These are phyloP conservation scores for Alternaria brassicicola DNA, from an alignment of 2,329 filamentous ascomycete species.

Conservation along the genomic window DNA sequence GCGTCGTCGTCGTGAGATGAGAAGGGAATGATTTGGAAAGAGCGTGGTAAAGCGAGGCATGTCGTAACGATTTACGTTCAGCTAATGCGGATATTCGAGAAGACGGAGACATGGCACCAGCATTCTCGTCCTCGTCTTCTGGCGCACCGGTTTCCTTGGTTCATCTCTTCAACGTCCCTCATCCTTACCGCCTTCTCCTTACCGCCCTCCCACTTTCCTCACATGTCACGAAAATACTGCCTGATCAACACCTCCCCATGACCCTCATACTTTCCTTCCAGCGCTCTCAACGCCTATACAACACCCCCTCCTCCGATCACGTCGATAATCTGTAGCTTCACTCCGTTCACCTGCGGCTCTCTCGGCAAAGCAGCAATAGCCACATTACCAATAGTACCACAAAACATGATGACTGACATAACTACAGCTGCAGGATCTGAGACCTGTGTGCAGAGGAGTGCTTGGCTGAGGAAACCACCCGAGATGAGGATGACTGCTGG, in stretches of 20 bases:
- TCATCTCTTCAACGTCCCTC: neutral
- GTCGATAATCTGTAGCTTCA: neutral
- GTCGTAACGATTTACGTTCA: neutral
- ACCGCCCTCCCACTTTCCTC: neutral
- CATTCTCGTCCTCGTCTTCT: no score
- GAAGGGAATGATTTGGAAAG: neutral
- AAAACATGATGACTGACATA: neutral
- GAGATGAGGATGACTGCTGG: neutral
- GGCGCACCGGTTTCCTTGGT: neutral
- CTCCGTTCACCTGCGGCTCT: neutral
- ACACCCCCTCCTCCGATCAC: neutral
- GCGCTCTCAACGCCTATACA: neutral
- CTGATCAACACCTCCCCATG: neutral
- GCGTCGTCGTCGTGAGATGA: neutral
- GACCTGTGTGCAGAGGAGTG: neutral
- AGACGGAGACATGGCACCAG: no score
- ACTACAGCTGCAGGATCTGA: neutral
- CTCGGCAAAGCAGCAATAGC: neutral
- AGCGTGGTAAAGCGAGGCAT: neutral
- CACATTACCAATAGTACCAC: neutral
- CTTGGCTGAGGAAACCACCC: neutral
- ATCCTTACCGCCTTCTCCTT: neutral
- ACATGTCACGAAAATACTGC: neutral
- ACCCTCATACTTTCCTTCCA: neutral
- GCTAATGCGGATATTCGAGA: neutral